Evolutionary conservation across 768 basidiomycete species (phyloP).

Genomic region (Xerocomus potaroensis): DNA sequence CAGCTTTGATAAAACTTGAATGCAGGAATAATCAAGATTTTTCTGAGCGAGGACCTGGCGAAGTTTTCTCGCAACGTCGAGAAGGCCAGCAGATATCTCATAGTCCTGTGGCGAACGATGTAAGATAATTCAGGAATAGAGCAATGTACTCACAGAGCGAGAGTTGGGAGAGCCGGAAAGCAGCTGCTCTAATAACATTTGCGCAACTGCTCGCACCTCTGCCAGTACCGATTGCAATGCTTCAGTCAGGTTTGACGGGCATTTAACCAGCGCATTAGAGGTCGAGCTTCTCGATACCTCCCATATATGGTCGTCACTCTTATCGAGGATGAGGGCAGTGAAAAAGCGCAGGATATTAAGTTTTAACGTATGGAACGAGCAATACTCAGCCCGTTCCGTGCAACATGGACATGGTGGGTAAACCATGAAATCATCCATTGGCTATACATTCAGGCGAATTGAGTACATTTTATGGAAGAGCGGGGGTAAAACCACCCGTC

Average conservation of each 20-base stretch:
- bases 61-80: constrained; percentile 41
- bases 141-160: constrained; percentile 24
- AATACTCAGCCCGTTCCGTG: constrained; percentile 21
- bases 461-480: constrained; percentile 17
- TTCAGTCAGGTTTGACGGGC: constrained; percentile 10
- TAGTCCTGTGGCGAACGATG: constrained; percentile 27
- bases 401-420: constrained; percentile 31
- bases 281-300: background rate
- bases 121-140: background rate
- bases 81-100: constrained; percentile 32
- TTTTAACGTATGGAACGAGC: constrained; percentile 32
- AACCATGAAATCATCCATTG: constrained; percentile 47
- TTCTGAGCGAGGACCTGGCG: constrained; percentile 35
- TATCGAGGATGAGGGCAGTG: constrained; percentile 37
- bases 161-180: constrained; percentile 9
- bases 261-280: constrained; percentile 1
- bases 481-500: constrained; percentile 12
- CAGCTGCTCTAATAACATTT: constrained; percentile 16
- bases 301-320: constrained; percentile 23
- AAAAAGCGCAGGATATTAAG: constrained; percentile 41
- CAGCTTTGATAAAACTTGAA: constrained; percentile 56
- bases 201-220: constrained; percentile 17
- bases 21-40: constrained; percentile 61
- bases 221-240: constrained; percentile 21
- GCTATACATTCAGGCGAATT: constrained; percentile 35